Base-by-base conservation (phyloP, 768 basidiomycete genomes). In the Boletus subcaerulescens region DNA sequence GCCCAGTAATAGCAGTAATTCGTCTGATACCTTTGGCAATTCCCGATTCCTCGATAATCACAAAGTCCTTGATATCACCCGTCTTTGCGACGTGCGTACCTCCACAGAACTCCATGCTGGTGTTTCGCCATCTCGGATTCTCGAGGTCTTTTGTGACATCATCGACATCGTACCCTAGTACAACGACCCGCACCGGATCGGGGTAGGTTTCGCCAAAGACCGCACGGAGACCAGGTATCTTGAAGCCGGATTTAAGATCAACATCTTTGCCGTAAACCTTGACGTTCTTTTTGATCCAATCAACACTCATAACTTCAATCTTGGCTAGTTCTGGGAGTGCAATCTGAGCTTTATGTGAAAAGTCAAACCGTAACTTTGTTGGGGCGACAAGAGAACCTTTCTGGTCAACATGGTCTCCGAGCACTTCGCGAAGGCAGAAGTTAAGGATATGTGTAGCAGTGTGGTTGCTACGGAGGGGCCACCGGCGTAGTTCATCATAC, bases 11-110 rank as follows among this genome's bases (percentile, higher is more conserved):
- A 36, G 93, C 97, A 46, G 90, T 87, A 54, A 99, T 87, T 36
- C 97, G 85, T 47, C 97, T 87, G 59, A 98, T 96, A 39, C 97
- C 97, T 76, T 98, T 98, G 8, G 97, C 97, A 63, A 98, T 98
- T 33, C 95, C 95, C 5, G 91, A 91, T 71, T 98, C 97, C 65
- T 98, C 97, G 6, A 83, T 87, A 57, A 99, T 89, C 29, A 95
- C 87, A 69, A 99, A 89, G 67, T 93, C 89, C 73, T 96, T 95
- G 80, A 99, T 98, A 63, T 95, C 93, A 17, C 95, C 93, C 0
- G 97, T 99, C 73, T 87, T 91, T n/a, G 84, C 82, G 51, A 99
- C 97, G 68, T 99, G 97, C 84, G 97, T 99, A 71, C 97, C 97
- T 72, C 97, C 97, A 69, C 97, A 99, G 69, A 99, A 96, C 73